These are phyloP conservation scores for Leccinum variicolor DNA, from an alignment of 768 basidiomycete genomes.

Conservation along the genomic window DNA sequence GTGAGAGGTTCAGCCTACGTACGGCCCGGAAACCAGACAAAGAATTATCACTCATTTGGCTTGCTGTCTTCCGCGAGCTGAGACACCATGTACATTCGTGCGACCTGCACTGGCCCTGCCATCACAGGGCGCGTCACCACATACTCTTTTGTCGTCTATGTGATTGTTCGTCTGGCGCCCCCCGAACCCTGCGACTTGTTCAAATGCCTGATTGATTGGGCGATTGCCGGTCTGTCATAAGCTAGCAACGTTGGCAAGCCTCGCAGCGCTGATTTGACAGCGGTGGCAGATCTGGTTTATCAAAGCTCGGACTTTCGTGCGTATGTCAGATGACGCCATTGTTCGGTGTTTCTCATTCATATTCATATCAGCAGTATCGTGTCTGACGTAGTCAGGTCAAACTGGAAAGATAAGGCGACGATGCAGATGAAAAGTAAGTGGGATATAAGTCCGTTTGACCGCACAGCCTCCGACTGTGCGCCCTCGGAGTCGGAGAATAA, in stretches of 20 bases:
- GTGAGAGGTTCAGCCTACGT: constrained; percentile 2
- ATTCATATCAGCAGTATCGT: constrained; percentile 5
- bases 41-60: constrained; percentile 13
- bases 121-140: not conserved
- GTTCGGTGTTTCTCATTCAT: constrained; percentile 11
- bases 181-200: constrained; percentile 3
- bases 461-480: constrained; percentile 1
- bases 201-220: constrained; percentile 1
- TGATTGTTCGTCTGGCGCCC: constrained; percentile 6
- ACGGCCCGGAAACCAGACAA: constrained; percentile 4
- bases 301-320: not conserved
- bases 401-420: constrained; percentile 9
- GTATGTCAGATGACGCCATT: constrained; percentile 10
- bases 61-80: not conserved
- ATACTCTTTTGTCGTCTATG: not conserved
- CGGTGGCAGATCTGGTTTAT: constrained; percentile 4
- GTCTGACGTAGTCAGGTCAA: not conserved
- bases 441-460: not conserved
- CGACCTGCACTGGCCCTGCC: constrained; percentile 4
- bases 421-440: not conserved
- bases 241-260: not conserved
- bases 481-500: constrained; percentile 25
- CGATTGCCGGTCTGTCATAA: not conserved
- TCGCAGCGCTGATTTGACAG: constrained; percentile 16
- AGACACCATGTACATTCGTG: constrained; percentile 1